Evolutionary conservation across 164 flowering plant species (phyloP).

Genomic region (Buxus sempervirens): DNA sequence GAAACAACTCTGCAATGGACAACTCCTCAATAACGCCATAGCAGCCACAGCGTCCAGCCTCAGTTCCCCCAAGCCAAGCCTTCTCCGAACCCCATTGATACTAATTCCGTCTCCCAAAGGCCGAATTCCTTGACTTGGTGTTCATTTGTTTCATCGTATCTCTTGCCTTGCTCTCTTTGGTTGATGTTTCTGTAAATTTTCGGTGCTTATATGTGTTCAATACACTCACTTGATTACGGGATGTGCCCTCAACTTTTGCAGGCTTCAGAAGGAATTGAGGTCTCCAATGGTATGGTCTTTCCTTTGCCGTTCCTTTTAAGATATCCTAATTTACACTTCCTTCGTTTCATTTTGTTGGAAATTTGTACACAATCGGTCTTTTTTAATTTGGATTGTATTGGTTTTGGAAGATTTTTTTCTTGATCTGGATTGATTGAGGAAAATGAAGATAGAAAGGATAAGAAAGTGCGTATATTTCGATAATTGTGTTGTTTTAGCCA

Average conservation of each 20-base stretch:
- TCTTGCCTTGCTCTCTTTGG: too few relatives aligned
- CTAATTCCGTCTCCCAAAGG: slow-evolving; percentile 59
- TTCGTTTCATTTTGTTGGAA: background rate
- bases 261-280: slow-evolving; percentile 72
- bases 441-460: too few relatives aligned
- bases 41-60: slow-evolving; percentile 14
- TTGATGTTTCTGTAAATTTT: too few relatives aligned
- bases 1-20: slow-evolving; percentile 32
- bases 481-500: too few relatives aligned
- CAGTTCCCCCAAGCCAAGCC: slow-evolving; percentile 36
- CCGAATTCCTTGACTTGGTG: slow-evolving; percentile 1
- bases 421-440: background rate
- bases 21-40: slow-evolving; percentile 25
- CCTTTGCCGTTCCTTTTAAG: background rate
- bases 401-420: background rate
- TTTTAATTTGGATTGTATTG: too few relatives aligned
- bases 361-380: too few relatives aligned
- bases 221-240: too few relatives aligned
- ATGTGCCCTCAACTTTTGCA: slow-evolving; percentile 13
- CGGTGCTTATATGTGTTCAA: too few relatives aligned
- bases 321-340: background rate
- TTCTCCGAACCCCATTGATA: slow-evolving; percentile 38
- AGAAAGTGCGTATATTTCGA: too few relatives aligned
- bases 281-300: slow-evolving; percentile 47
- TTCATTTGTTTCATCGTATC: too few relatives aligned